These are phyloP conservation scores for Chlorella vulgaris DNA, from an alignment of 139 green algal species.

Conservation along the genomic window DNA sequence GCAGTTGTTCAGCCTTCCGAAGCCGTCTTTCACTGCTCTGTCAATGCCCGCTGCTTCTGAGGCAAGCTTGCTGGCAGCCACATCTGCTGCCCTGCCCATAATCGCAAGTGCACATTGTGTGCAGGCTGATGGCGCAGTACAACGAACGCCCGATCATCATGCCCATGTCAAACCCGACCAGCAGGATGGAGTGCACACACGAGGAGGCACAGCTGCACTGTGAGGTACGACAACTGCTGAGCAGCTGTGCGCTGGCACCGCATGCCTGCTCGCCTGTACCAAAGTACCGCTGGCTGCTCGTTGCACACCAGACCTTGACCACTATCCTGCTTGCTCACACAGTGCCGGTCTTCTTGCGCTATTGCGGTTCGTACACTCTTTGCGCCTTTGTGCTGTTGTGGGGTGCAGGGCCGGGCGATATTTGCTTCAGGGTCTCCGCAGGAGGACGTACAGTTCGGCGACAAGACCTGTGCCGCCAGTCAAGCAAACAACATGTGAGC, in stretches of 20 bases:
- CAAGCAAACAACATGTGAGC: constrained; percentile 85
- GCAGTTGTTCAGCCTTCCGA: too few relatives aligned
- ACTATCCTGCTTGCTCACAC: too few relatives aligned
- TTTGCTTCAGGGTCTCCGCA: constrained; percentile 81
- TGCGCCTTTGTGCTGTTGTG: too few relatives aligned
- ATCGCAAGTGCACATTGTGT: not conserved
- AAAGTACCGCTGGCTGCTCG: too few relatives aligned
- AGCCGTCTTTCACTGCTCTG: too few relatives aligned
- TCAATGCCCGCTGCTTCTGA: too few relatives aligned
- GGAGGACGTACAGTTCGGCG: constrained; percentile 53
- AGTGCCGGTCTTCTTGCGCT: too few relatives aligned
- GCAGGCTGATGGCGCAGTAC: constrained; percentile 61
- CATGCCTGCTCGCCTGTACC: not conserved
- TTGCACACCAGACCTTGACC: too few relatives aligned
- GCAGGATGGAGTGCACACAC: constrained; percentile 86
- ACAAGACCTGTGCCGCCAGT: constrained; percentile 26
- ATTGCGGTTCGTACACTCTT: not conserved
- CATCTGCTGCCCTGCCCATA: not conserved
- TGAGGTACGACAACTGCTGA: not conserved
- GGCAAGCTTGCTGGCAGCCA: too few relatives aligned
- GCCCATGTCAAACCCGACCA: constrained; percentile 80
- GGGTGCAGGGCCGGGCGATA: constrained; percentile 62
- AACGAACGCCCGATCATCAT: constrained; percentile 89
- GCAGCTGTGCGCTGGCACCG: not conserved
- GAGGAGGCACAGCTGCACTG: constrained; percentile 62